These are phyloP conservation scores for Trametes punicea DNA, from an alignment of 768 basidiomycete genomes.

Conservation along the genomic window DNA sequence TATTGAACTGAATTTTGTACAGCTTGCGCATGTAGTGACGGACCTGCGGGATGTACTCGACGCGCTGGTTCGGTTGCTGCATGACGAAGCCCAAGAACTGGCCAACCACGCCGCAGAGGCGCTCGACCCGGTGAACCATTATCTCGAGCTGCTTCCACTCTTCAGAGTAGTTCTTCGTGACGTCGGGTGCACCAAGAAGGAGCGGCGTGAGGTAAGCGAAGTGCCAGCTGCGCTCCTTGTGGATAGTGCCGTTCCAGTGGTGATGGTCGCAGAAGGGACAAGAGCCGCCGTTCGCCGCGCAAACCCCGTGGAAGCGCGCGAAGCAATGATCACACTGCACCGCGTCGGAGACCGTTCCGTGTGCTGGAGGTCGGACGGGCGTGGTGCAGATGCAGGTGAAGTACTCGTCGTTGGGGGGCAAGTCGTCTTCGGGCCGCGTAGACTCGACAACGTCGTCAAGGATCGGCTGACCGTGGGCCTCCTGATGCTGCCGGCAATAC, in stretches of 20 bases:
- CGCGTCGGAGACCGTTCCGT: constrained; percentile 71
- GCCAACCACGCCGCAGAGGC: constrained; percentile 69
- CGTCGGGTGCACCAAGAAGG: constrained; percentile 68
- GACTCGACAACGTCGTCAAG: constrained; percentile 73
- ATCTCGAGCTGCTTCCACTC: constrained; percentile 79
- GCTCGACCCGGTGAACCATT: constrained; percentile 76
- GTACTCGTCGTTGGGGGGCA: constrained; percentile 76
- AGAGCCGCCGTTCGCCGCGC: constrained; percentile 85
- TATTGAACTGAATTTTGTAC: constrained; percentile 86
- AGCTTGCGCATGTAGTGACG: constrained; percentile 90
- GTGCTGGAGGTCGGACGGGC: constrained; percentile 77
- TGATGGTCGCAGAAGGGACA: constrained; percentile 91
- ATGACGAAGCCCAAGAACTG: constrained; percentile 76
- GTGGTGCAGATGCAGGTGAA: constrained; percentile 80
- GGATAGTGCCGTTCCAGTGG: constrained; percentile 85
- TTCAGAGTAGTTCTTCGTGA: constrained; percentile 74
- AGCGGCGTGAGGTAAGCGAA: constrained; percentile 76
- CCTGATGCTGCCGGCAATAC: constrained; percentile 67
- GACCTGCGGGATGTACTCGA: constrained; percentile 76
- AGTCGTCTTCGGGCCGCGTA: constrained; percentile 75
- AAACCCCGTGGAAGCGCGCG: constrained; percentile 81
- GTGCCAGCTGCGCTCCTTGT: constrained; percentile 80
- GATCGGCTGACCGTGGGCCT: constrained; percentile 59
- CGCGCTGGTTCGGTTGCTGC: constrained; percentile 65
- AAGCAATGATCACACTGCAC: constrained; percentile 90